Evolutionary conservation across 495 filamentous ascomycete genomes (phyloP).

Genomic region (Penicillium angulare): DNA sequence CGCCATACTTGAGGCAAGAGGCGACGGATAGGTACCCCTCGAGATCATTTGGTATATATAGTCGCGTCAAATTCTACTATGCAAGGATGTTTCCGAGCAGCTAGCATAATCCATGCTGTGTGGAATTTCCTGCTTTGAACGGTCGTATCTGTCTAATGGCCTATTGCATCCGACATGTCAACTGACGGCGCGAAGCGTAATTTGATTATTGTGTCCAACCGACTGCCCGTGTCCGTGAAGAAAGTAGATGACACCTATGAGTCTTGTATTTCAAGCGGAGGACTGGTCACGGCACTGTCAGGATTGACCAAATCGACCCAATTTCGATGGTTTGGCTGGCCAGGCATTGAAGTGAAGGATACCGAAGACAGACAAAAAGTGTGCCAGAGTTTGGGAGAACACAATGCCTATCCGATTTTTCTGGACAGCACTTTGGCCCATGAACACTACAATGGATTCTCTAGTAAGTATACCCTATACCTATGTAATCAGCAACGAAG

Average conservation of each 20-base stretch:
- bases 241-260: slow-evolving; percentile 62
- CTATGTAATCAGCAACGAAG: neutral
- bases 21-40: neutral
- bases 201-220: slow-evolving; percentile 83
- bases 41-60: neutral
- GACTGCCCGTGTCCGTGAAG: slow-evolving; percentile 31
- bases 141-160: too few species aligned
- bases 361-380: slow-evolving; percentile 44
- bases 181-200: slow-evolving; percentile 21
- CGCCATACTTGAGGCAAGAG: slow-evolving; percentile 19
- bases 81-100: neutral
- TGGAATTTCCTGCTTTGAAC: too few species aligned
- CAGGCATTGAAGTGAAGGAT: slow-evolving; percentile 62
- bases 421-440: slow-evolving; percentile 53
- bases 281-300: slow-evolving; percentile 81
- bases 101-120: too few species aligned
- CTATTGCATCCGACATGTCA: slow-evolving; percentile 1
- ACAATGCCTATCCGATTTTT: slow-evolving; percentile 54
- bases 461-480: slow-evolving; percentile 32
- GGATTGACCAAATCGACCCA: slow-evolving; percentile 80
- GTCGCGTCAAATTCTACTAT: neutral
- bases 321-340: slow-evolving; percentile 95
- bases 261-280: slow-evolving; percentile 83
- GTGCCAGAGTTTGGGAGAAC: slow-evolving; percentile 40
- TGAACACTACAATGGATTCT: slow-evolving; percentile 61